Percentiles rank a stretch among this genome's conserved stretches.
Conservation (phyloP, 768 basidiomycete genomes). For the Russula sp. region DNA sequence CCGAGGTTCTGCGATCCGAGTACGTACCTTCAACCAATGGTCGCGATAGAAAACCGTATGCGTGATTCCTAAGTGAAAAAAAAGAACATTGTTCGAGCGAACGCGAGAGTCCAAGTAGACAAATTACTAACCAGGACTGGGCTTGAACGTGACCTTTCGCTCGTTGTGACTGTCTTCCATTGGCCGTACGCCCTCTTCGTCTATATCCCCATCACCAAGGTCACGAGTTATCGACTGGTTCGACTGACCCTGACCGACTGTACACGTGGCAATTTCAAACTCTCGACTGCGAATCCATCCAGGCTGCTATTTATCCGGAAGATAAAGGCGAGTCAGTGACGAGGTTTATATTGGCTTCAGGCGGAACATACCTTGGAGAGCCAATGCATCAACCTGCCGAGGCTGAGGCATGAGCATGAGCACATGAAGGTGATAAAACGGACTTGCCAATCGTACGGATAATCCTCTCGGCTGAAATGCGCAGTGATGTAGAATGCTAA, state of each 20-base stretch:
- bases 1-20: conserved; percentile 13
- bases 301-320: conserved; percentile 60
- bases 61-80: conserved; percentile 57
- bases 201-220: conserved; percentile 60
- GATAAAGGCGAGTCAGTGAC: conserved; percentile 7
- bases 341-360: not conserved
- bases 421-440: conserved; percentile 6
- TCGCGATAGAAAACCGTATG: conserved; percentile 91
- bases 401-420: conserved; percentile 13
- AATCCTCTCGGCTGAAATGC: conserved; percentile 84
- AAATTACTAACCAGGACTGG: conserved; percentile 60
- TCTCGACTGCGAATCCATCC: conserved; percentile 85
- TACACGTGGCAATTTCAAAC: conserved; percentile 84
- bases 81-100: conserved; percentile 2
- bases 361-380: conserved; percentile 60
- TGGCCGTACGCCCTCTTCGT: conserved; percentile 57
- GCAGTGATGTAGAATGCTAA: conserved; percentile 86
- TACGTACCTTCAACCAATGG: conserved; percentile 79
- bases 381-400: conserved; percentile 81
- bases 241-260: conserved; percentile 59
- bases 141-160: conserved; percentile 79
- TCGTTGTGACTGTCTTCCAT: conserved; percentile 66
- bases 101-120: conserved; percentile 8
- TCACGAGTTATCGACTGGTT: conserved; percentile 69
- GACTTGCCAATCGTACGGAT: conserved; percentile 76